phyloP scores from a whole-genome alignment of 2,329 filamentous ascomycete genomes.

The Fusarium secorum region DNA sequence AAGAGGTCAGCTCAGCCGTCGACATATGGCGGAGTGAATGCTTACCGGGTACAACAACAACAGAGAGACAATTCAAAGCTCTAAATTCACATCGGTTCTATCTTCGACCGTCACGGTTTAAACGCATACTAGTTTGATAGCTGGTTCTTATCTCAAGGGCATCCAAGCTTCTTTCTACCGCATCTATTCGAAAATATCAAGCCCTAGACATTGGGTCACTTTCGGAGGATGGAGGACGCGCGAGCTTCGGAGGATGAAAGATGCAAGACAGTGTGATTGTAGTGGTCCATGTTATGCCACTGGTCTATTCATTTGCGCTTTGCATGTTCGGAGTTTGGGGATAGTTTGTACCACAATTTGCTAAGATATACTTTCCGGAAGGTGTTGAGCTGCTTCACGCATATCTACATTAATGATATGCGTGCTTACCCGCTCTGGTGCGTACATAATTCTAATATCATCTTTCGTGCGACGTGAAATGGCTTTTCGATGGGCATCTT shows the following conservation, averaged over 20 bases:
- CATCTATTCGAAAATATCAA: background rate
- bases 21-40: constrained; percentile 42
- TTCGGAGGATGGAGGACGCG: background rate
- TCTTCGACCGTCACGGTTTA: background rate
- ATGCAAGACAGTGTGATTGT: background rate
- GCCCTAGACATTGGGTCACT: background rate
- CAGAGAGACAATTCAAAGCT: background rate
- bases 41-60: constrained; percentile 29
- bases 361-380: background rate
- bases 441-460: background rate
- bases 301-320: background rate
- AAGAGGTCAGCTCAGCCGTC: constrained; percentile 9
- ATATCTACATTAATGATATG: background rate
- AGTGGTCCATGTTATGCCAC: background rate
- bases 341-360: background rate
- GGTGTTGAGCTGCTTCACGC: background rate
- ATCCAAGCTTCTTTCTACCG: background rate
- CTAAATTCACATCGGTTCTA: background rate
- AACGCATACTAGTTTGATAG: background rate
- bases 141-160: too few relatives aligned
- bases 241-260: too few relatives aligned
- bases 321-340: too few relatives aligned
- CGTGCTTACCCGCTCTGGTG: fast-evolving
- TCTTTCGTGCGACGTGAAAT: background rate
- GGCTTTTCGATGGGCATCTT: too few relatives aligned